Evolutionary conservation across 257 asterid genomes (phyloP), one percentile per base, ranked within the genome.

Genomic region (Pogostemon cablin): DNA sequence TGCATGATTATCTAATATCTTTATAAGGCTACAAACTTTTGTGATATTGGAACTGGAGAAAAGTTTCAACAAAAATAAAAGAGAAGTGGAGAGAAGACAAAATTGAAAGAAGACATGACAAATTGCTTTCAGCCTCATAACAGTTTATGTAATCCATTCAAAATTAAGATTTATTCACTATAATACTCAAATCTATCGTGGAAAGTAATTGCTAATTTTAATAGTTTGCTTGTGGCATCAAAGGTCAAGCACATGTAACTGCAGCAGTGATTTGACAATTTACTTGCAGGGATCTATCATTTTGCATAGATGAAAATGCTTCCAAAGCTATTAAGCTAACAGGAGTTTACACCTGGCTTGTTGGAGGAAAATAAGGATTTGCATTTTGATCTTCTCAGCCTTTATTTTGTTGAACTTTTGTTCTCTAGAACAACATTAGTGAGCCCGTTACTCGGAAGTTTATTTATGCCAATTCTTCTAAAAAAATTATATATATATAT

Each of bases 311-410:
- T 46, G 96, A 95, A 44, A 78, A 78, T 66, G 86, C 86, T 60
- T 77, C 90, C 67, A 85, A 86, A 84, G 99, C 99, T 60, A 93
- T 93, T 37, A 93, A 89, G 81, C 80, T 91, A 81, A 91, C 95
- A 0, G 86, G 89, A 89, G 66, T 81, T 84, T 9, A 86, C 82
- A 11, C 93, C 96, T 57, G 93, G 86, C 75, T 80, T 93, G 65
- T 72, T 93, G 71, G 96, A 91, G 78, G 81, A 85, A 57, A 86
- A 87, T 78, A 83, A 76, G 85, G 92, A 87, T 86, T 74, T 93
- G 77, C 88, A 87, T 80, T 93, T 93, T 77, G 96, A 93, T 81
- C 93, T 93, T 55, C 78, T 91, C 77, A 81, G 96, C 85, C 96
- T 93, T 78, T 95, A 79, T 77, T 93, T 89, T 70, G 82, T 87